Percentiles rank a stretch among this genome's conserved stretches.
Evolutionary conservation across 2,329 filamentous ascomycete species (phyloP).

Genomic region (Fusarium gaditjirri): DNA sequence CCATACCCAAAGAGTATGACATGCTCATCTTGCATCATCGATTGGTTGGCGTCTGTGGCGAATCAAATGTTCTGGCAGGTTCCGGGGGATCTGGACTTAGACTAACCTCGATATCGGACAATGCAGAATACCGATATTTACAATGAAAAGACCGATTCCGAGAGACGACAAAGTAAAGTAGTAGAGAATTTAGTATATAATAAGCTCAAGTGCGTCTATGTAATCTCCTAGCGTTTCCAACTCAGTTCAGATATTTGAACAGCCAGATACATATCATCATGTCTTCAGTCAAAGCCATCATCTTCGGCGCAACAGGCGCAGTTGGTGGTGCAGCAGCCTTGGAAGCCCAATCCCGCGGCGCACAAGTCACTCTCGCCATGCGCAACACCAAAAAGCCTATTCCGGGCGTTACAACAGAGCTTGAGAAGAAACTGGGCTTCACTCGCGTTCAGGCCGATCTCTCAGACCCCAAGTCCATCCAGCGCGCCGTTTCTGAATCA

Average conservation of each 20-base stretch:
- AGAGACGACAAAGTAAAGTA: too few relatives aligned
- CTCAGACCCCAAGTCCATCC: slow-evolving; percentile 6
- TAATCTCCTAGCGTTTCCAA: too few relatives aligned
- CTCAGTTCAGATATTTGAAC: too few relatives aligned
- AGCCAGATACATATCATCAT: neutral
- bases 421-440: neutral
- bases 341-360: slow-evolving; percentile 12
- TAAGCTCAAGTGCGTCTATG: too few relatives aligned
- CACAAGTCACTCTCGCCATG: slow-evolving; percentile 14
- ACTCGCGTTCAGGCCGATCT: slow-evolving; percentile 19
- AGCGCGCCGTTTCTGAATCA: slow-evolving; percentile 7
- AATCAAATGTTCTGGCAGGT: neutral
- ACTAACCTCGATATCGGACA: neutral
- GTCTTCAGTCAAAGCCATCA: slow-evolving; percentile 12
- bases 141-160: neutral
- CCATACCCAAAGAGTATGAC: neutral
- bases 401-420: neutral
- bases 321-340: slow-evolving; percentile 19
- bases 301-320: slow-evolving; percentile 25
- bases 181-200: too few relatives aligned
- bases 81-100: neutral
- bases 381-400: slow-evolving; percentile 12
- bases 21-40: neutral
- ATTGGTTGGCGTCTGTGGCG: neutral
- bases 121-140: neutral